These are phyloP conservation scores for Diaporthe amygdali DNA, from an alignment of 2,329 filamentous ascomycete species.

Conservation along the genomic window DNA sequence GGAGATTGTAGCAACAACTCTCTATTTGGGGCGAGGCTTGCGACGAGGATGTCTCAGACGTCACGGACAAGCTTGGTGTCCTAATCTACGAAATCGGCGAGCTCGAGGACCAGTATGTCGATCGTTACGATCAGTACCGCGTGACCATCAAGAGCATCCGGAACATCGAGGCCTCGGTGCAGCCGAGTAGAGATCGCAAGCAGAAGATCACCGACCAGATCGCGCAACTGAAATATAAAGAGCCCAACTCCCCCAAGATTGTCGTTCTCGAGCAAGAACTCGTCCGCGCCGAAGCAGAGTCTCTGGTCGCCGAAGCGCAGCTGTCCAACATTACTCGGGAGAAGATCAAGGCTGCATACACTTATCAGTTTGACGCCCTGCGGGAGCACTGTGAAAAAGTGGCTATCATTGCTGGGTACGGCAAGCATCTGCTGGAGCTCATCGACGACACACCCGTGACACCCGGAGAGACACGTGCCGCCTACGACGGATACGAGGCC, in stretches of 20 bases:
- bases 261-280: conserved; percentile 98
- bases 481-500: conserved; percentile 97
- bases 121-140: conserved; percentile 98
- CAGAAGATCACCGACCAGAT: conserved; percentile 99
- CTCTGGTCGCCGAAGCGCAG: conserved; percentile 97
- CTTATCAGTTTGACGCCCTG: conserved; percentile 96
- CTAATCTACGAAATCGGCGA: conserved; percentile 98
- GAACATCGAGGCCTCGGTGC: conserved; percentile 98
- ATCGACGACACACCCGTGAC: conserved; percentile 97
- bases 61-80: conserved; percentile 98
- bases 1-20: conserved; percentile 87
- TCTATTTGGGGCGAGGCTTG: conserved; percentile 96
- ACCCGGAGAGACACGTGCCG: conserved; percentile 91
- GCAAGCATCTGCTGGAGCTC: conserved; percentile 96
- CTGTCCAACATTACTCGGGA: conserved; percentile 99
- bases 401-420: conserved; percentile 95
- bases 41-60: conserved; percentile 97
- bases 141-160: conserved; percentile 99
- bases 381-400: conserved; percentile 98
- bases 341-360: conserved; percentile 98
- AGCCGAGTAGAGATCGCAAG: conserved; percentile 98
- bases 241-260: conserved; percentile 96
- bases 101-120: conserved; percentile 96
- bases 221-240: conserved; percentile 98
- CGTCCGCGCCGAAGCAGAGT: conserved; percentile 96